Conservation (phyloP, 1,139 yeast genomes). For the Meyerozyma smithsonii region DNA sequence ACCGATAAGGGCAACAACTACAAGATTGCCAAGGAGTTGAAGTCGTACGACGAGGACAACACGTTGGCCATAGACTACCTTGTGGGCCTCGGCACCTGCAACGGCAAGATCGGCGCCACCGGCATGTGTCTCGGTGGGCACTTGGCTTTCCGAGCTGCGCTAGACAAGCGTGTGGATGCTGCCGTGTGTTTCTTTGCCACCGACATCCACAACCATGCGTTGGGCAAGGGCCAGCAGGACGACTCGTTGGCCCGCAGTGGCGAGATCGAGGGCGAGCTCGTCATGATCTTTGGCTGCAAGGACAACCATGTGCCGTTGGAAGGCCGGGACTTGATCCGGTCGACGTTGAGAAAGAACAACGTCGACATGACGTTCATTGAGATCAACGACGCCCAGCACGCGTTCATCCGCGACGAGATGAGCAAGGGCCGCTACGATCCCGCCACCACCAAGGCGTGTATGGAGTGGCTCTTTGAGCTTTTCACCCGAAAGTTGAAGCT, state of each 20-base stretch:
- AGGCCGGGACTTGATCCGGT: constrained; percentile 70
- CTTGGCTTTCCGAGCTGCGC: constrained; percentile 67
- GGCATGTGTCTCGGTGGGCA: constrained; percentile 91
- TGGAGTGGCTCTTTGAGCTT: constrained; percentile 64
- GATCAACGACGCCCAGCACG: constrained; percentile 77
- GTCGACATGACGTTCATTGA: constrained; percentile 70
- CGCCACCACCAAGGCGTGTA: constrained; percentile 64
- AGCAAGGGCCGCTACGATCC: constrained; percentile 80
- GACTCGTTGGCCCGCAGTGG: constrained; percentile 57
- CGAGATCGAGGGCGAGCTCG: constrained; percentile 55
- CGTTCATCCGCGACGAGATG: constrained; percentile 73
- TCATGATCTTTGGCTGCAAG: constrained; percentile 71
- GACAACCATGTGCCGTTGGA: constrained; percentile 79
- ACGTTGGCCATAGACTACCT: constrained; percentile 61
- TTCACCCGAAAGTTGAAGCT: constrained; percentile 65
- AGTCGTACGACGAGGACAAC: constrained; percentile 75
- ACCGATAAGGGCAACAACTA: constrained; percentile 71
- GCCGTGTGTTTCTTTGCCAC: constrained; percentile 79
- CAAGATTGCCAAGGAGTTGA: constrained; percentile 63
- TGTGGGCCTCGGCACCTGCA: constrained; percentile 53
- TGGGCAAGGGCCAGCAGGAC: constrained; percentile 61
- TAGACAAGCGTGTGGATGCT: constrained; percentile 62
- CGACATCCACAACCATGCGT: constrained; percentile 63
- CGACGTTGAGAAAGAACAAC: constrained; percentile 52
- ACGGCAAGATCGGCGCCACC: constrained; percentile 73